Evolutionary conservation across 2,329 filamentous ascomycete genomes (phyloP), one percentile per base, ranked within the genome.

Genomic region (Nothomitra cinnamomea): DNA sequence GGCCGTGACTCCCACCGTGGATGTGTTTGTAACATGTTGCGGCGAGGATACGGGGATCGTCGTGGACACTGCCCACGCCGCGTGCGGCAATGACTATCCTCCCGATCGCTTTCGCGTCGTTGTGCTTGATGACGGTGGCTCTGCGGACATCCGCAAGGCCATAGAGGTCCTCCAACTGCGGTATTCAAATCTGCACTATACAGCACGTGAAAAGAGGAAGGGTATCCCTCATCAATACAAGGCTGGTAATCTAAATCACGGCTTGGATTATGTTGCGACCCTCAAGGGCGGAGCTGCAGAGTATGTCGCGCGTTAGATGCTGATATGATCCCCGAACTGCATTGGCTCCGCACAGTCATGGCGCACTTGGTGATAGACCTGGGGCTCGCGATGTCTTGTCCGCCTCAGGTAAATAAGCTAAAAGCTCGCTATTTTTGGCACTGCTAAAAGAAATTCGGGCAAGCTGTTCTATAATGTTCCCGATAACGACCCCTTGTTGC

Each of bases 11-110:
- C n/a, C n/a, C n/a, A n/a, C n/a, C 1, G 74, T 80, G 2, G 77
- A 80, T 57, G 67, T 77, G 1, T 70, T 80, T 49, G 62, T 80
- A 3, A 76, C 77, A 1, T 78, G 73, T 64, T 80, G 77, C 55
- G 73, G 73, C 13, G 77, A 80, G 59, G 71, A 76, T 1, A 66
- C 73, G 38, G 73, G 77, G 13, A 64, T 80, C 1, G 71, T 80
- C 2, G 63, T 79, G 50, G 75, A 79, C 57, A 80, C 77, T 1
- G 69, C 75, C 7, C 69, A 70, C n/a, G 77, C 71, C 2, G 74
- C 77, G 1, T 76, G 72, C 57, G 68, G 70, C 22, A 58, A 76
- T 4, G 75, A 80, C 58, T 80, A 79, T 56, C 77, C 77, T 0
- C 58, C 57, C 1, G 69, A 75, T 32, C 67, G 69, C 0, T 79